Evolutionary conservation across 306 rosid genomes (phyloP), one percentile per base, ranked within the genome.

Genomic region (Malus asiatica): DNA sequence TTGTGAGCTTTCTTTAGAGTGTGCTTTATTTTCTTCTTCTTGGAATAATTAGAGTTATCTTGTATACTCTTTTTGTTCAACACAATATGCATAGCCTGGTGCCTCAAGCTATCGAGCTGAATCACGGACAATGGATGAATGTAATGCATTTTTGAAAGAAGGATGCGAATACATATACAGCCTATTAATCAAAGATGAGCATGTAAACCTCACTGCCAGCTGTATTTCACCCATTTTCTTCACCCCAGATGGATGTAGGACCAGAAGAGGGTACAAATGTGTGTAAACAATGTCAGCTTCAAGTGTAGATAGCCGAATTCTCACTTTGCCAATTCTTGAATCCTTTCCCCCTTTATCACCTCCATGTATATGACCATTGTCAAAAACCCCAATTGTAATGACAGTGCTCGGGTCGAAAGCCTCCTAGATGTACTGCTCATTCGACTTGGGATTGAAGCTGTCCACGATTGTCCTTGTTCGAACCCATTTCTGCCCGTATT

Each of bases 361-460:
- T 11, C 90, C 91, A 3, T 87, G 86, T 72, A 88, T 71, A 83
- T 86, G 96, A 52, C 90, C 90, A 83, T 93, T 93, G 68, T 91
- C 98, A 73, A 91, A 91, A 30, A 93, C 93, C 13, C 97, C 98
- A 22, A 93, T 71, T 59, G 97, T 83, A 18, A 93, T 78, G 72
- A 93, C 89, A 64, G 98, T 93, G 38, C 89, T 87, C 4, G 90
- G 93, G 72, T 93, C 98, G 62, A 83, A 93, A 71, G 91, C 98
- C 82, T 91, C 98, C 97, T 93, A 93, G 32, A 88, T 91, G 83
- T 93, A 91, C 73, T 93, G 98, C 79, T 93, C 98, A 72, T 93
- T 91, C 97, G 96, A 93, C 73, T 74, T 93, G 19, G 97, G 98
- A 58, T 69, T 45, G 19, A 86, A 87, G 79, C 87, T 88, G 76